Conservation (phyloP, 495 filamentous ascomycete species). For the Hypoxylon rickii region DNA sequence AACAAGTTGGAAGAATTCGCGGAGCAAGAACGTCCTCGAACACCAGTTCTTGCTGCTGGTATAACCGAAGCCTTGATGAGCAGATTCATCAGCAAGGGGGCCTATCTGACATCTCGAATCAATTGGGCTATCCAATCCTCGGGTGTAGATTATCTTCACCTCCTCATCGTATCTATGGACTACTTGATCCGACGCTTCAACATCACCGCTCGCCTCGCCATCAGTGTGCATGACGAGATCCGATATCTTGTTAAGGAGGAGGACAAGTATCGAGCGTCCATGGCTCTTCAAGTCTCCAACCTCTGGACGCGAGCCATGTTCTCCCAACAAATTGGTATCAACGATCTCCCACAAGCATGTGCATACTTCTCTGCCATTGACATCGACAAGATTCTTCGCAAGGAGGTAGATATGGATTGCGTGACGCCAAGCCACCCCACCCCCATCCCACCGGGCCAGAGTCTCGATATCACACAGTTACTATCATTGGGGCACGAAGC, state of each 20-base stretch:
- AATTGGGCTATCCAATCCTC: slow-evolving; percentile 99
- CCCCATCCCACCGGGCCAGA: slow-evolving; percentile 84
- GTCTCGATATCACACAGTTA: slow-evolving; percentile 74
- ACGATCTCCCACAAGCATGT: slow-evolving; percentile 90
- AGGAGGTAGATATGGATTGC: slow-evolving; percentile 98
- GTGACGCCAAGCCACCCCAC: slow-evolving; percentile 83
- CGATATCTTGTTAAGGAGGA: slow-evolving; percentile 85
- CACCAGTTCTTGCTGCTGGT: slow-evolving; percentile 91
- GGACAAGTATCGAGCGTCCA: slow-evolving; percentile 84
- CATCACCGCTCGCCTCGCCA: slow-evolving; percentile 79
- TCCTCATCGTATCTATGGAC: slow-evolving; percentile 93
- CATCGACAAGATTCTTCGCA: slow-evolving; percentile 89
- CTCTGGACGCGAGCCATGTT: slow-evolving; percentile 98
- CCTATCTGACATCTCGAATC: slow-evolving; percentile 93
- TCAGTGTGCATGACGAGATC: slow-evolving; percentile 98
- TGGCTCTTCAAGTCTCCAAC: slow-evolving; percentile 93
- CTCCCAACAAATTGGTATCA: slow-evolving; percentile 91
- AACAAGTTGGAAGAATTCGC: slow-evolving; percentile 97
- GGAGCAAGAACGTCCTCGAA: slow-evolving; percentile 87
- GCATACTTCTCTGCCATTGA: slow-evolving; percentile 96
- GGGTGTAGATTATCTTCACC: slow-evolving; percentile 96
- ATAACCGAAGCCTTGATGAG: slow-evolving; percentile 95
- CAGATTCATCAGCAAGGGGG: slow-evolving; percentile 83
- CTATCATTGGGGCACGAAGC: slow-evolving; percentile 69
- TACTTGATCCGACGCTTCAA: slow-evolving; percentile 88